phyloP scores from a whole-genome alignment of 1,284 basidiomycete genomes.

The Boletus mariae region DNA sequence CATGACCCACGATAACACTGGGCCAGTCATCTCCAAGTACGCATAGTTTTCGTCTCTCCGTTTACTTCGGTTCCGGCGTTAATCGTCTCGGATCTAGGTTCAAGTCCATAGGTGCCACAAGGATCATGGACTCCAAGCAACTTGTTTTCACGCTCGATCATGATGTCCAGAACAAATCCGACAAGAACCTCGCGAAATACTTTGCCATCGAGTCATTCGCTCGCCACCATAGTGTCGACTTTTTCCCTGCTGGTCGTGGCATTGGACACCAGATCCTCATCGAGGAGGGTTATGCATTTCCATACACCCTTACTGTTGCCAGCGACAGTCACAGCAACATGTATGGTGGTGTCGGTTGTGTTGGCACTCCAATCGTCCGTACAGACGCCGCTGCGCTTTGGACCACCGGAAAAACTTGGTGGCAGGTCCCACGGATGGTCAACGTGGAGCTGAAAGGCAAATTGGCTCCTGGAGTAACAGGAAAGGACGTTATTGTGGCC shows the following conservation, averaged over 20 bases:
- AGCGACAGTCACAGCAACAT: constrained; percentile 98
- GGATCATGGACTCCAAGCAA: constrained; percentile 79
- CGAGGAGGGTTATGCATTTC: constrained; percentile 96
- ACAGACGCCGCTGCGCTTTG: constrained; percentile 94
- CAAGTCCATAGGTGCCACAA: constrained; percentile 90
- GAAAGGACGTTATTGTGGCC: constrained; percentile 98
- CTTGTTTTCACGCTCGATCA: constrained; percentile 97
- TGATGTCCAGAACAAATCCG: constrained; percentile 94
- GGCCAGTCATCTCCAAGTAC: constrained; percentile 94
- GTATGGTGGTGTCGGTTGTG: constrained; percentile 97
- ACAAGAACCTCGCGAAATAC: constrained; percentile 95
- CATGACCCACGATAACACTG: constrained; percentile 98
- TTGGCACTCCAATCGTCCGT: constrained; percentile 94
- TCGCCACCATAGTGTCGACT: constrained; percentile 83
- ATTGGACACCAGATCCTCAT: constrained; percentile 96
- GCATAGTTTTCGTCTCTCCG: constrained; percentile 27
- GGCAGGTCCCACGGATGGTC: constrained; percentile 97
- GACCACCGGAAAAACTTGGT: constrained; percentile 99
- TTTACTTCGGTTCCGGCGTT: background rate
- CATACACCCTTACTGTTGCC: constrained; percentile 89
- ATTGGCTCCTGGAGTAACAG: constrained; percentile 87
- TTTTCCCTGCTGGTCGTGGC: constrained; percentile 97
- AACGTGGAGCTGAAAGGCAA: constrained; percentile 88
- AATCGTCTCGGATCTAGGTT: constrained; percentile 55
- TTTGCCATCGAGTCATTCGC: constrained; percentile 91